These are phyloP conservation scores for Trichopus zeylanicus DNA, from an alignment of 116 monocot genomes.

Conservation along the genomic window DNA sequence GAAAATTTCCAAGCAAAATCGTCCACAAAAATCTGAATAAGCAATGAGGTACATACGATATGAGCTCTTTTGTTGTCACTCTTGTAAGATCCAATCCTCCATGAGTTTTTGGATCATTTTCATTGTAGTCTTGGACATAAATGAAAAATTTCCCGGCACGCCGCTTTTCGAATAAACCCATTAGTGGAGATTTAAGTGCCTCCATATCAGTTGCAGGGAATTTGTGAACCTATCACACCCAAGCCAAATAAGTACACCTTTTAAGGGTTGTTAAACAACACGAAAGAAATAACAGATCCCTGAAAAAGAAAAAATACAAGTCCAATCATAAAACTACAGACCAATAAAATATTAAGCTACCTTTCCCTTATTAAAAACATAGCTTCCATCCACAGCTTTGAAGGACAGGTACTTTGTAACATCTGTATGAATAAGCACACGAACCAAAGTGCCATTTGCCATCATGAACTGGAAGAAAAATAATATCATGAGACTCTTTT, in stretches of 20 bases:
- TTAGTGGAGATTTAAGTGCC: conserved; percentile 90
- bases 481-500: conserved; percentile 1
- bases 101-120: conserved; percentile 85
- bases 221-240: conserved; percentile 67
- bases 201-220: conserved; percentile 96
- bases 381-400: conserved; percentile 95
- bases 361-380: conserved; percentile 91
- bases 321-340: background rate
- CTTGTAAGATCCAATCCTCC: conserved; percentile 75
- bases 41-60: conserved; percentile 38
- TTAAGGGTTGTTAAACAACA: background rate
- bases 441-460: conserved; percentile 93
- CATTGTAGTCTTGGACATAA: conserved; percentile 87
- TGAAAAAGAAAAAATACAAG: background rate
- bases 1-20: background rate
- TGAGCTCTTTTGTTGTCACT: conserved; percentile 77
- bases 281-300: conserved; percentile 1
- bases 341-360: conserved; percentile 19
- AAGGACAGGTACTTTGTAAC: conserved; percentile 93
- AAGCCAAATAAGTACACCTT: background rate
- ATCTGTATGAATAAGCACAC: conserved; percentile 85
- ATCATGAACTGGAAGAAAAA: conserved; percentile 76
- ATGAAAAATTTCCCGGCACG: conserved; percentile 84
- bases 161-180: conserved; percentile 97
- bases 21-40: background rate